A percentile compares a stretch with the other conserved stretches of the same genome.
Conservation (phyloP, 768 basidiomycete genomes). For the Pleurotus tuoliensis region DNA sequence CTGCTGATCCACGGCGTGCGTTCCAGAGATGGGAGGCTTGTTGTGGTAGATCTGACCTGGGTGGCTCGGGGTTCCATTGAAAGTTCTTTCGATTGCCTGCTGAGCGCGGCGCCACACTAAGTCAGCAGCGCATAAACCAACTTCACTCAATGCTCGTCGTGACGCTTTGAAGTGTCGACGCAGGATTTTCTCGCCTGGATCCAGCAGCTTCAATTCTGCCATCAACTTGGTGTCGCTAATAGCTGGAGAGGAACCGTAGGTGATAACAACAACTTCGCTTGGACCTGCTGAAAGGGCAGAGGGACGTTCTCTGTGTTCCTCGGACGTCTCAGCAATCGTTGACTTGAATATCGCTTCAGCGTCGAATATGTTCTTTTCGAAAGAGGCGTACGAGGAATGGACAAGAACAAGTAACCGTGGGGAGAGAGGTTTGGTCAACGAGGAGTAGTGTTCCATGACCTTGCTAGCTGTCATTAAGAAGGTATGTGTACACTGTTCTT, state of each 20-base stretch:
- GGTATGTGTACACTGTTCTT: conserved; percentile 31
- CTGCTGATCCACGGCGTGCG: neutral
- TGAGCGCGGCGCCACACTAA: conserved; percentile 61
- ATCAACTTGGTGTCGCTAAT: conserved; percentile 37
- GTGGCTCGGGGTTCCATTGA: conserved; percentile 15
- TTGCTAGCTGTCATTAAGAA: conserved; percentile 43
- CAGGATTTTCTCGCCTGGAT: conserved; percentile 34
- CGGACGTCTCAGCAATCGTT: conserved; percentile 31
- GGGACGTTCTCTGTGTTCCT: conserved; percentile 24
- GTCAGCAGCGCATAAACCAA: conserved; percentile 69
- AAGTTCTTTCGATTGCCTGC: conserved; percentile 29
- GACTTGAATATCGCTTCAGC: conserved; percentile 38
- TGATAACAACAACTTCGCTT: conserved; percentile 50
- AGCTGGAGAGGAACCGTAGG: conserved; percentile 41
- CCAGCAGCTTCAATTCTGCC: conserved; percentile 42
- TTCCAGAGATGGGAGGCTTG: conserved; percentile 13
- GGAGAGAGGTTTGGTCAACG: conserved; percentile 11
- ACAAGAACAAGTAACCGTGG: conserved; percentile 43
- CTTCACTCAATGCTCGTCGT: conserved; percentile 40
- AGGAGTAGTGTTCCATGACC: conserved; percentile 22
- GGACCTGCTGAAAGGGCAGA: conserved; percentile 35
- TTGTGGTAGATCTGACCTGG: conserved; percentile 24
- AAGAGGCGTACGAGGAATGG: conserved; percentile 22
- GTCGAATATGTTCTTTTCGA: conserved; percentile 30
- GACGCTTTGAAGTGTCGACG: conserved; percentile 44